A percentile compares a stretch with the other conserved stretches of the same genome.
phyloP scores from a whole-genome alignment of 75 land plant genomes.

The Picea sitchensis region DNA sequence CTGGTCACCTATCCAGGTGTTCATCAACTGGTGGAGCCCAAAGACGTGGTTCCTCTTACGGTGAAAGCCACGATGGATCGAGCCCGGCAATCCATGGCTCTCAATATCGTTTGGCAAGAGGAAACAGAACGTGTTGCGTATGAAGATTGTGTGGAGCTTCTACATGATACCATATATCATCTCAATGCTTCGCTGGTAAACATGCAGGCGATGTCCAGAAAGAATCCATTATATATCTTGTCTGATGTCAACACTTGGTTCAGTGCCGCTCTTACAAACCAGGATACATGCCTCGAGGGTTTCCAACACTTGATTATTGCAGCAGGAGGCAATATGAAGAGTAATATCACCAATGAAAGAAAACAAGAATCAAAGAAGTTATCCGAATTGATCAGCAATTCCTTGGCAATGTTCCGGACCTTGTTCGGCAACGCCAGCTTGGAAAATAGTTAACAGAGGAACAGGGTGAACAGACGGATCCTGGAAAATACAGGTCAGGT shows the following conservation, averaged over 20 bases:
- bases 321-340: not conserved
- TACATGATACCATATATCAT: not conserved
- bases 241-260: conserved; percentile 25
- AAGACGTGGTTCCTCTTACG: not conserved
- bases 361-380: not conserved
- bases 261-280: conserved; percentile 31
- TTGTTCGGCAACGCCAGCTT: not conserved
- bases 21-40: too few species aligned
- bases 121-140: not conserved
- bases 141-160: conserved; percentile 1
- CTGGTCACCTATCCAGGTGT: not conserved
- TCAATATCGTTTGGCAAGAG: not conserved
- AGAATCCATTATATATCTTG: not conserved
- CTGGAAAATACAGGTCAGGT: not conserved
- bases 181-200: not conserved
- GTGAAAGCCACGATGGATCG: not conserved
- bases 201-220: not conserved
- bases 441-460: not conserved
- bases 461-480: not conserved
- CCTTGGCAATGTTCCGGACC: not conserved
- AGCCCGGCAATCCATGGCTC: not conserved
- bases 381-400: not conserved
- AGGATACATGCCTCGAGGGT: conserved; percentile 23
- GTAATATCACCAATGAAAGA: not conserved
- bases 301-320: conserved; percentile 7